Evolutionary conservation across 768 basidiomycete species (phyloP), one percentile per base, ranked within the genome.

Genomic region (Boletus subcaerulescens): DNA sequence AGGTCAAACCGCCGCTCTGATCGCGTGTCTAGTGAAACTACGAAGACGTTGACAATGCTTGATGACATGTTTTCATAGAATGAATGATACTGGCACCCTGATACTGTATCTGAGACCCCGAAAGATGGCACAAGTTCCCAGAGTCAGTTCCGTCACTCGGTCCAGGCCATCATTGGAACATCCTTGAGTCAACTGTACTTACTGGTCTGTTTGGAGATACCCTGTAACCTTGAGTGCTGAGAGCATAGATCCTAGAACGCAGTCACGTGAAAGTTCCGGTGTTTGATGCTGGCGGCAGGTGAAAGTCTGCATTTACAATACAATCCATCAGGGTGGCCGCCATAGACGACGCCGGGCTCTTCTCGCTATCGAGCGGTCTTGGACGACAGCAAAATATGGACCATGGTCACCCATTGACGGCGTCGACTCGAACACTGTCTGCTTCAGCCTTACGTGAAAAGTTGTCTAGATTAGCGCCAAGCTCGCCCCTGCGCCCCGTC

Each of bases 1-100:
- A 85, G 81, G 62, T 94, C 90, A 57, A 92, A 83, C 0, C 89
- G 82, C 45, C 96, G 83, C 72, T 98, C 96, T 0, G 92, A 93
- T 59, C 83, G 87, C 2, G 94, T 96, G 66, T 97, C 93, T 7
- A 86, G 87, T 10, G 95, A 98, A 13, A 82, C 69, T 8, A 98
- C 86, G 60, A 85, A 93, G 42, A 97, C 74, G 50, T 81, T 88
- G 44, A 92, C 76, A 52, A 73, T 71, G 51, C 65, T 70, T 29
- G 76, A 76, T 32, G 77, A 75, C 78, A 79, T 79, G 14, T n/a
- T 29, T 29, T 29, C 29, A 29, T 29, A 2, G 29, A 29, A 8
- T 9, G 26, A 29, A 9, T 22, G 3, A 1, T 26, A 26, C 26
- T 29, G 26, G 33, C 13, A 35, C 33, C 33, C 33, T 33, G 6